These are phyloP conservation scores for Hypoxylon sp. DNA, from an alignment of 2,329 filamentous ascomycete genomes.

Conservation along the genomic window DNA sequence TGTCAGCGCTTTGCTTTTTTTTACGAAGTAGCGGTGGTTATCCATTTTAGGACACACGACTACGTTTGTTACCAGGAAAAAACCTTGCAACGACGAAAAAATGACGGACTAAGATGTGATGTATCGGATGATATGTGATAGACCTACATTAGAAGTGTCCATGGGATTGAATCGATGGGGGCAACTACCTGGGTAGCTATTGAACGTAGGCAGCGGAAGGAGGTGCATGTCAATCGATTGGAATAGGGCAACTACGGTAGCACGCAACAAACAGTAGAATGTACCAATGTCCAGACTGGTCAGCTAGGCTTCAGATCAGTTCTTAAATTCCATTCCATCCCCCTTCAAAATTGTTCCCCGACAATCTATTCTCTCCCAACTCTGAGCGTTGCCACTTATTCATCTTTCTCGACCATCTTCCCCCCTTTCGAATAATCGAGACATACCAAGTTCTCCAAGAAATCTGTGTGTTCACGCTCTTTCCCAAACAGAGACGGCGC, in stretches of 20 bases:
- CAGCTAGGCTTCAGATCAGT: not conserved
- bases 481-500: too few species aligned
- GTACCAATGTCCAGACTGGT: not conserved
- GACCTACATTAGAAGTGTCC: conserved; percentile 1
- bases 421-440: too few species aligned
- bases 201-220: not conserved
- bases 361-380: not conserved
- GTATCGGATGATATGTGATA: conserved; percentile 6
- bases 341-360: not conserved
- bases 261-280: not conserved
- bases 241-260: not conserved
- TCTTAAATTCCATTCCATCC: conserved; percentile 2
- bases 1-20: conserved; percentile 11
- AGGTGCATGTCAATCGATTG: not conserved
- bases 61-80: too few species aligned
- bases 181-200: not conserved
- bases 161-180: not conserved
- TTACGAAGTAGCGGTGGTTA: not conserved
- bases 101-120: conserved; percentile 11
- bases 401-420: too few species aligned
- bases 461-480: too few species aligned
- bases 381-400: not conserved
- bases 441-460: not conserved
- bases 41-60: not conserved
- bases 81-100: not conserved